Evolutionary conservation across 1,139 yeast species (phyloP).

Genomic region (Zygosaccharomyces sapae): DNA sequence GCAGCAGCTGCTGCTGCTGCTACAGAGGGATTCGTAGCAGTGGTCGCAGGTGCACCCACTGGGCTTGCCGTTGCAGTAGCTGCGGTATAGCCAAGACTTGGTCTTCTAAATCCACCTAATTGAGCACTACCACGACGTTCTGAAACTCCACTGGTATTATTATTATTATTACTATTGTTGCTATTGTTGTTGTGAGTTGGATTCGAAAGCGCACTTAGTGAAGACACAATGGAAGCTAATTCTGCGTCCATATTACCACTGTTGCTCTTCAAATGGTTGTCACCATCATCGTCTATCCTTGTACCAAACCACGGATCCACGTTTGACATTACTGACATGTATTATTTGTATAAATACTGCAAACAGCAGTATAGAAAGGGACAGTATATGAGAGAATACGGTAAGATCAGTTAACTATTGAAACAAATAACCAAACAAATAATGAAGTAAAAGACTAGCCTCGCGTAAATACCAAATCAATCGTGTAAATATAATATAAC

Average conservation of each 20-base stretch:
- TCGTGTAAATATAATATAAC: too few relatives aligned
- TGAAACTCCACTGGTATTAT: not conserved
- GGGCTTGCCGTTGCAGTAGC: slow-evolving; percentile 24
- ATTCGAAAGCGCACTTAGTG: slow-evolving; percentile 35
- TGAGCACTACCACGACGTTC: slow-evolving; percentile 12
- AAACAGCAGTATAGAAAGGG: not conserved
- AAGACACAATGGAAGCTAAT: slow-evolving; percentile 36
- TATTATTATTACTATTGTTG: not conserved
- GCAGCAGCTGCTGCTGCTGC: slow-evolving; percentile 7
- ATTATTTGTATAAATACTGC: not conserved
- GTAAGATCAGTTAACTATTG: too few relatives aligned
- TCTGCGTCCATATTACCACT: slow-evolving; percentile 28
- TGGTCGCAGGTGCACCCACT: not conserved
- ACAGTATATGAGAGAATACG: too few relatives aligned
- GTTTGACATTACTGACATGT: slow-evolving; percentile 5
- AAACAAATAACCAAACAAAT: too few relatives aligned
- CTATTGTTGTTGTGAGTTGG: slow-evolving; percentile 6
- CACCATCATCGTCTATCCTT: not conserved
- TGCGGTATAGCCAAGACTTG: slow-evolving; percentile 22
- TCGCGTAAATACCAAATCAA: too few relatives aligned
- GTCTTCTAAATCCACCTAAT: slow-evolving; percentile 34
- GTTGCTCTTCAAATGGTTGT: not conserved
- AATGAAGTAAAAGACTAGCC: too few relatives aligned
- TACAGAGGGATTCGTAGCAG: not conserved
- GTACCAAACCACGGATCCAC: slow-evolving; percentile 11